phyloP scores from a whole-genome alignment of 805 yeast species.

The Wickerhamomyces subpelliculosus region DNA sequence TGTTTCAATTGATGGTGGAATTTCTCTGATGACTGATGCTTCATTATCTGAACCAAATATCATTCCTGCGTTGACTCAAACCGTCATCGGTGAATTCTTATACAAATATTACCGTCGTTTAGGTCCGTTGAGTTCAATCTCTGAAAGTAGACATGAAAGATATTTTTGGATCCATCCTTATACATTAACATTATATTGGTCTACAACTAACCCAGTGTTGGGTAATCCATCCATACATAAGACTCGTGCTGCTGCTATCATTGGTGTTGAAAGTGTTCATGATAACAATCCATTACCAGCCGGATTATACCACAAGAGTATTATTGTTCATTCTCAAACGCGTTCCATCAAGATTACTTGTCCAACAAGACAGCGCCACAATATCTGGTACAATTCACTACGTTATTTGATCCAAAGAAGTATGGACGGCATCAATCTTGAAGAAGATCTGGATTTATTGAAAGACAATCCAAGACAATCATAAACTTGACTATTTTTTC shows the following conservation, averaged over 20 bases:
- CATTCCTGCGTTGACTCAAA: constrained; percentile 84
- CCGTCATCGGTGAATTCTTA: constrained; percentile 86
- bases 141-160: constrained; percentile 82
- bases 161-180: constrained; percentile 97
- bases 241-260: constrained; percentile 75
- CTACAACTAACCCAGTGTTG: constrained; percentile 68
- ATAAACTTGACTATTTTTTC: not conserved
- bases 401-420: constrained; percentile 65
- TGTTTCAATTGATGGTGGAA: constrained; percentile 27
- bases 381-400: constrained; percentile 84
- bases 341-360: constrained; percentile 76
- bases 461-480: not conserved
- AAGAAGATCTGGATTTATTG: constrained; percentile 24
- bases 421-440: constrained; percentile 46
- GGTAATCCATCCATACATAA: constrained; percentile 58
- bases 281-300: constrained; percentile 87
- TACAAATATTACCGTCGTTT: constrained; percentile 77
- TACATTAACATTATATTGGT: constrained; percentile 87
- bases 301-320: constrained; percentile 80
- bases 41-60: constrained; percentile 63
- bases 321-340: constrained; percentile 59
- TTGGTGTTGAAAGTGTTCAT: constrained; percentile 69
- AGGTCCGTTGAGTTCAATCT: constrained; percentile 63
- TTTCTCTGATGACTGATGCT: constrained; percentile 45
- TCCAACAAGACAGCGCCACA: constrained; percentile 80